Percentiles rank a stretch among this genome's conserved stretches.
Conservation (phyloP, 2,329 filamentous ascomycete genomes). For the Davidsoniella eucalypti region DNA sequence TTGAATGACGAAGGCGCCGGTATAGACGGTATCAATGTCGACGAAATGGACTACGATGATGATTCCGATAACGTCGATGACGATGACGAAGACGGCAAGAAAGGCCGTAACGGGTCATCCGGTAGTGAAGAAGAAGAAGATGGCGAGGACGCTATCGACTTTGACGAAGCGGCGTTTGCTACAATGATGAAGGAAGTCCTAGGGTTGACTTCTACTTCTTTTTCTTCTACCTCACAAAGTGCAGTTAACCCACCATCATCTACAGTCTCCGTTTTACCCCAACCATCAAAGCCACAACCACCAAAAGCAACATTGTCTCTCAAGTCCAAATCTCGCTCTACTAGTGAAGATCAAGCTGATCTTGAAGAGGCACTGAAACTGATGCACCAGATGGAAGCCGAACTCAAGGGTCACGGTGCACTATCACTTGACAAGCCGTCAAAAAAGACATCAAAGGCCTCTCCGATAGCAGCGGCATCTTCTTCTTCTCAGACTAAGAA, state of each 20-base stretch:
- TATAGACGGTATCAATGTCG: conserved; percentile 56
- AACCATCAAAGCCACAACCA: not conserved
- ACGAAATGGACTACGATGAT: conserved; percentile 31
- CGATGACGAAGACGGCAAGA: conserved; percentile 20
- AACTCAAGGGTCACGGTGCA: conserved; percentile 53
- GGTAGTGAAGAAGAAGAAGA: conserved; percentile 30
- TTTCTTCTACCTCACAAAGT: conserved; percentile 11
- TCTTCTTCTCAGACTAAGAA: too few species aligned
- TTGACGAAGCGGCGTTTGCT: conserved; percentile 72
- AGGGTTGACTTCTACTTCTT: conserved; percentile 36
- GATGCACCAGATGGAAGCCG: conserved; percentile 53
- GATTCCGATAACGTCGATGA: conserved; percentile 29
- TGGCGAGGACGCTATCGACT: conserved; percentile 46
- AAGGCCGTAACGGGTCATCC: conserved; percentile 19
- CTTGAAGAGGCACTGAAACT: conserved; percentile 47
- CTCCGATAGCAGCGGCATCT: not conserved
- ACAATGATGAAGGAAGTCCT: conserved; percentile 88
- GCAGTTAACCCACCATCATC: not conserved
- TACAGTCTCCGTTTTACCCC: not conserved
- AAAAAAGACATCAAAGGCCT: not conserved
- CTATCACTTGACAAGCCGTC: conserved; percentile 34
- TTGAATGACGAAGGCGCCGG: conserved; percentile 73
- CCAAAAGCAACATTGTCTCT: not conserved
- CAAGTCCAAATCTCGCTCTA: not conserved
- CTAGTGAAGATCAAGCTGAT: conserved; percentile 27